A percentile compares a stretch with the other conserved stretches of the same genome.
These are phyloP conservation scores for Neltuma alba DNA, from an alignment of 306 rosid genomes.

Conservation along the genomic window DNA sequence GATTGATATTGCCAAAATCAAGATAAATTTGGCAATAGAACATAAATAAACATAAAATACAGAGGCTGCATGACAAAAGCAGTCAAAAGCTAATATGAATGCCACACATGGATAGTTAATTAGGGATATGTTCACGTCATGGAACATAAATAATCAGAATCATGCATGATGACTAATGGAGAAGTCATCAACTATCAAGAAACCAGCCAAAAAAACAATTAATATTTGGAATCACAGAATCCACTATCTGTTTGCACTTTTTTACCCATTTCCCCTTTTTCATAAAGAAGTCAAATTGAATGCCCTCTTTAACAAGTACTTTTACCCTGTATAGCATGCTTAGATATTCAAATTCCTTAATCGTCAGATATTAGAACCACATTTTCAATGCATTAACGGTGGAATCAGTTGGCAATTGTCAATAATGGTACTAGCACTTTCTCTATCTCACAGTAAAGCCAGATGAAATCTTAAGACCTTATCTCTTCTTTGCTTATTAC, in stretches of 20 bases:
- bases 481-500: background rate
- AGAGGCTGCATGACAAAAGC: constrained; percentile 4
- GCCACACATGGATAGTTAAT: background rate
- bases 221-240: background rate
- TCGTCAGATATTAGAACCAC: background rate
- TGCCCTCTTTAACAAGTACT: background rate
- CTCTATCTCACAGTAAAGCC: background rate
- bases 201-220: background rate
- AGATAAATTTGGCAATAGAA: constrained; percentile 1
- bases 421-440: background rate
- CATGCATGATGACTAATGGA: background rate
- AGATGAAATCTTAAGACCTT: background rate
- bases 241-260: background rate
- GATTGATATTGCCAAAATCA: constrained; percentile 3
- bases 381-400: background rate
- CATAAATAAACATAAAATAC: constrained; percentile 9
- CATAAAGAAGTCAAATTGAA: background rate
- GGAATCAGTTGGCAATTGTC: background rate
- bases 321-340: background rate
- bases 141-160: background rate
- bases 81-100: constrained; percentile 3
- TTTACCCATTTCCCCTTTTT: background rate
- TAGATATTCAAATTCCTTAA: background rate
- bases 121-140: background rate
- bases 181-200: constrained; percentile 13